Evolutionary conservation across 2,329 filamentous ascomycete genomes (phyloP), one percentile per base, ranked within the genome.

Genomic region (Scopulariopsis brevicaulis): DNA sequence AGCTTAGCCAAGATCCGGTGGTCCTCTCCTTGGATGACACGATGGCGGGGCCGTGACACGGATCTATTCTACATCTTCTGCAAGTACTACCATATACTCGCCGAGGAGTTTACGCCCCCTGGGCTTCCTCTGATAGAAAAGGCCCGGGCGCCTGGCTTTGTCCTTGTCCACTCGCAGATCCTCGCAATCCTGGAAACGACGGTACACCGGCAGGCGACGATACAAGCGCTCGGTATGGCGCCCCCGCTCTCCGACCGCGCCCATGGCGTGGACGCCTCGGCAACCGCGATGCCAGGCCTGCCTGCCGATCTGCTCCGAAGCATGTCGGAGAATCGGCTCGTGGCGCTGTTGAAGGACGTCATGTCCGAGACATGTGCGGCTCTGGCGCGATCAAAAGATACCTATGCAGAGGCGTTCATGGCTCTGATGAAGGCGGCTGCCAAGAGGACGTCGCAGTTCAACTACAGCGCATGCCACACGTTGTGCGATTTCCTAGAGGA

Each of bases 401-500:
- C 90, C 0, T 95, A 94, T 69, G 87, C 88, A 3, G 82, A 88
- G 63, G 81, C 86, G 0, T 93, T 95, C 69, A 84, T 85, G 65
- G 75, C 77, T 28, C 74, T 95, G 32, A 77, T 94, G 67, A 90
- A 87, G 67, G 84, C 86, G 1, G 83, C 87, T 1, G 85, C 90
- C 1, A 83, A 85, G 63, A 84, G 82, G 63, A 92, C 87, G 0
- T 92, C 90, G 0, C 77, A 89, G 58, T 96, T 87, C 67, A 86
- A 95, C 68, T 89, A 90, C 66, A 84, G 84, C 62, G 87, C 90
- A 20, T 95, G 90, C 69, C 94, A 94, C 67, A 88, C 90, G 11
- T 77, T 96, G n/a, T 93, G 91, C 67, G 92, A 96, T 69, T 91
- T 96, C 63, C 74, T 96, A 28, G 90, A 96, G 67, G 91, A 96